phyloP scores from a whole-genome alignment of 1,284 basidiomycete species.

The Rhodotorula sp. region DNA sequence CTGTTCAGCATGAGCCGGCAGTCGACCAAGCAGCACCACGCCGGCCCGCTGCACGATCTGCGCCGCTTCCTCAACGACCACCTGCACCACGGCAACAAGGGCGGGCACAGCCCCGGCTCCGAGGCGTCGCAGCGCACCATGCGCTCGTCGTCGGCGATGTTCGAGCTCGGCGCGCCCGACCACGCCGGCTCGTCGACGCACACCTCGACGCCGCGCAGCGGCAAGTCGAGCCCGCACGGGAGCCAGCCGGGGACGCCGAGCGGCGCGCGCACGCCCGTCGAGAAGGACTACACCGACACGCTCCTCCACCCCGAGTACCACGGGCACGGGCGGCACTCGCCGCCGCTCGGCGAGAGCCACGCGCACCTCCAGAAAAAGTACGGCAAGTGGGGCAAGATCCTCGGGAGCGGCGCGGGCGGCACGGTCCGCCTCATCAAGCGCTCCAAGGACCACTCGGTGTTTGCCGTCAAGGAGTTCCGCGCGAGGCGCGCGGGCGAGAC shows the following conservation, averaged over 20 bases:
- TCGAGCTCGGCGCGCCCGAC: conserved; percentile 18
- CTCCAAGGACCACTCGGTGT: conserved; percentile 64
- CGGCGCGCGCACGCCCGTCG: conserved; percentile 41
- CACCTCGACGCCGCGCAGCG: conserved; percentile 30
- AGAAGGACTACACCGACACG: conserved; percentile 44
- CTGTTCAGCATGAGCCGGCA: conserved; percentile 40
- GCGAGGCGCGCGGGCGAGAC: conserved; percentile 82
- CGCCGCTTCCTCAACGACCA: conserved; percentile 89
- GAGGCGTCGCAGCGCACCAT: not conserved
- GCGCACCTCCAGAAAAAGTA: conserved; percentile 97
- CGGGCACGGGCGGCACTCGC: conserved; percentile 48
- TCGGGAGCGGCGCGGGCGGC: conserved; percentile 95
- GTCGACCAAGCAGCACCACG: conserved; percentile 53
- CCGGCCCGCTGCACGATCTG: conserved; percentile 77
- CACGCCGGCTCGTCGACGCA: conserved; percentile 7
- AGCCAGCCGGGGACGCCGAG: conserved; percentile 35
- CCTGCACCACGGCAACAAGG: conserved; percentile 61
- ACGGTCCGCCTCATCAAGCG: conserved; percentile 96
- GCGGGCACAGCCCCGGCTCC: not conserved
- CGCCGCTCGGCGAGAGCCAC: conserved; percentile 58
- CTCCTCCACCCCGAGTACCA: conserved; percentile 33
- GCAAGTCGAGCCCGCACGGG: conserved; percentile 37
- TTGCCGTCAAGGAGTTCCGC: conserved; percentile 97
- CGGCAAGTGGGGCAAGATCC: conserved; percentile 95
- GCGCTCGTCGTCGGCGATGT: conserved; percentile 16